These are phyloP conservation scores for Erodium chrysanthum DNA, from an alignment of 441 rosid genomes.

Conservation along the genomic window DNA sequence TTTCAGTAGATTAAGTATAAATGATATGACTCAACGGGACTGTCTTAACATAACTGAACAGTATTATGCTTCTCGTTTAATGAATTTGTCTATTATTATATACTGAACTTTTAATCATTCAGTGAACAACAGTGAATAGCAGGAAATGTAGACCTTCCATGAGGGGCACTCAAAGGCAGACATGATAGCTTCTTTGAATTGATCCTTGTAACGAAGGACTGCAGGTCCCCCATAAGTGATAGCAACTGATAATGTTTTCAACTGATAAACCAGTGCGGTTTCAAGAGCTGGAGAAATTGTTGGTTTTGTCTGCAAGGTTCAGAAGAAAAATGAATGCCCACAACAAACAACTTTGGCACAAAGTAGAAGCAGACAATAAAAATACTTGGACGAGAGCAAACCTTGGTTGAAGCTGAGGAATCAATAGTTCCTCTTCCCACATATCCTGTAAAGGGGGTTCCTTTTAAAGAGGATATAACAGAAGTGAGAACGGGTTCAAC, in stretches of 20 bases:
- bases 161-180: conserved; percentile 92
- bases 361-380: conserved; percentile 21
- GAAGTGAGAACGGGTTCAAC: conserved; percentile 79
- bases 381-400: conserved; percentile 23
- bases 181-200: conserved; percentile 59
- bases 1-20: conserved; percentile 7
- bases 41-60: neutral
- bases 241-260: conserved; percentile 80
- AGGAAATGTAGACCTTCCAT: conserved; percentile 70
- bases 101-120: conserved; percentile 7
- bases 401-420: conserved; percentile 57
- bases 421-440: conserved; percentile 64
- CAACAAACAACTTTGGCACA: conserved; percentile 18
- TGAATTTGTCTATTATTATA: neutral
- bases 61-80: neutral
- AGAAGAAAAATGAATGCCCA: conserved; percentile 15
- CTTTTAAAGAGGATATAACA: conserved; percentile 78
- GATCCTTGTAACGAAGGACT: conserved; percentile 68
- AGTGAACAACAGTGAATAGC: conserved; percentile 16
- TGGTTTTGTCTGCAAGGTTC: conserved; percentile 51
- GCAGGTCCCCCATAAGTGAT: conserved; percentile 85
- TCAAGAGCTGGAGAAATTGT: conserved; percentile 94
- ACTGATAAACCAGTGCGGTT: conserved; percentile 84
- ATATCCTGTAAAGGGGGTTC: conserved; percentile 81
- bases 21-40: neutral